A percentile compares a stretch with the other conserved stretches of the same genome.
Evolutionary conservation across 2,329 filamentous ascomycete species (phyloP).

Genomic region (Exophiala oligosperma): DNA sequence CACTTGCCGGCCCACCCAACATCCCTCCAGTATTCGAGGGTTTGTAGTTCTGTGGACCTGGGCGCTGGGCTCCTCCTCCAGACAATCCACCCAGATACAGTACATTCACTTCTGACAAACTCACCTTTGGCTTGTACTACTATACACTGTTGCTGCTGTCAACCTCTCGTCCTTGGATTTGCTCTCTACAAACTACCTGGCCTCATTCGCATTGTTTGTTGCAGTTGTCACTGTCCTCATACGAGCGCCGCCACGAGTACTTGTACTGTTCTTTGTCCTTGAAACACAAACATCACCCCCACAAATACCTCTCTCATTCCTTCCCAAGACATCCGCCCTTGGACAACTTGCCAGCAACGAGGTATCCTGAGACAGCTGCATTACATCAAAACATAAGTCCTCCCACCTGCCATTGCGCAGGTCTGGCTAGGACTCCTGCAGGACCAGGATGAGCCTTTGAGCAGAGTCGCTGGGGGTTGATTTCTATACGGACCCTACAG

Average conservation of each 20-base stretch:
- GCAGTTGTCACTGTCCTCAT: background rate
- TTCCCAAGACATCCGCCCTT: conserved; percentile 12
- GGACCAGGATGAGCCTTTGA: conserved; percentile 23
- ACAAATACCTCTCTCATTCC: background rate
- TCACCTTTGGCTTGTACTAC: background rate
- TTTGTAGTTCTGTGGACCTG: conserved; percentile 2
- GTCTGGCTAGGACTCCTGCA: conserved; percentile 25
- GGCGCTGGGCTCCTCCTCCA: conserved; percentile 4
- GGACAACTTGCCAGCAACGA: background rate
- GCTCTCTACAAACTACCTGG: background rate
- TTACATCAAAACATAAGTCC: background rate
- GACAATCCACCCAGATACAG: background rate
- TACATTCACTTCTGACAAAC: background rate
- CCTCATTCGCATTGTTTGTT: background rate
- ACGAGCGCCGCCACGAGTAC: background rate
- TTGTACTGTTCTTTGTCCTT: background rate
- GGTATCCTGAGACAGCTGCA: background rate
- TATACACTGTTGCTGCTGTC: background rate
- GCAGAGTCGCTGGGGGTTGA: background rate
- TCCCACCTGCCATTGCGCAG: conserved; percentile 9
- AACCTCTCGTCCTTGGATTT: no score
- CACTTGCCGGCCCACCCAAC: conserved; percentile 15
- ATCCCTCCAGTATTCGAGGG: conserved; percentile 6
- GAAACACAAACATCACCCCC: background rate
- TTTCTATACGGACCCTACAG: background rate